Evolutionary conservation across 352 stramenopile genomes (phyloP).

Genomic region (Aphanomyces astaci): DNA sequence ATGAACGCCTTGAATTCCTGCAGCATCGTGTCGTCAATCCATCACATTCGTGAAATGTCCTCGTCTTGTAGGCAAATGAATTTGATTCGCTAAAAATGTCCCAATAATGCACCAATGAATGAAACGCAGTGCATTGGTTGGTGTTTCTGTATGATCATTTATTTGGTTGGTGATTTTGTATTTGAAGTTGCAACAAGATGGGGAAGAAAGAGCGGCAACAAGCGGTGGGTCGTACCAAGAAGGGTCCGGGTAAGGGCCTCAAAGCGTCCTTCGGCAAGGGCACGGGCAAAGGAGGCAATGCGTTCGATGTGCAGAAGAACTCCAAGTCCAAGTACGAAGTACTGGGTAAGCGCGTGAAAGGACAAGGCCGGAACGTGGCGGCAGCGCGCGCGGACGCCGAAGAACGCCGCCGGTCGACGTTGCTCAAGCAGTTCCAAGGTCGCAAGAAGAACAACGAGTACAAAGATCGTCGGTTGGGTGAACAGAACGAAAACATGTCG

Average conservation of each 20-base stretch:
- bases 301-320: slow-evolving; percentile 86
- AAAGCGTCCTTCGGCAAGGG: slow-evolving; percentile 2
- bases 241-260: neutral
- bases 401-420: slow-evolving; percentile 74
- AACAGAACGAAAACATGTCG: slow-evolving; percentile 75
- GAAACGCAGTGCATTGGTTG: slow-evolving; percentile 5
- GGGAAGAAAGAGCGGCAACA: slow-evolving; percentile 23
- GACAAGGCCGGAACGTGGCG: slow-evolving; percentile 81
- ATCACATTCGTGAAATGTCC: too few species aligned
- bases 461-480: slow-evolving; percentile 75
- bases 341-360: slow-evolving; percentile 83
- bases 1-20: too few species aligned
- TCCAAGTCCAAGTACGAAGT: slow-evolving; percentile 85
- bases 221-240: slow-evolving; percentile 10
- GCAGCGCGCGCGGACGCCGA: slow-evolving; percentile 75
- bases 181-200: slow-evolving; percentile 22
- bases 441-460: slow-evolving; percentile 88
- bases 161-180: slow-evolving; percentile 20
- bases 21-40: too few species aligned
- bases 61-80: neutral
- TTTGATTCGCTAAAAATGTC: slow-evolving; percentile 6
- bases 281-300: slow-evolving; percentile 39
- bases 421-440: slow-evolving; percentile 68
- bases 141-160: neutral
- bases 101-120: neutral